Base-by-base conservation (phyloP, 306 rosid genomes). In the Castanea sativa region DNA sequence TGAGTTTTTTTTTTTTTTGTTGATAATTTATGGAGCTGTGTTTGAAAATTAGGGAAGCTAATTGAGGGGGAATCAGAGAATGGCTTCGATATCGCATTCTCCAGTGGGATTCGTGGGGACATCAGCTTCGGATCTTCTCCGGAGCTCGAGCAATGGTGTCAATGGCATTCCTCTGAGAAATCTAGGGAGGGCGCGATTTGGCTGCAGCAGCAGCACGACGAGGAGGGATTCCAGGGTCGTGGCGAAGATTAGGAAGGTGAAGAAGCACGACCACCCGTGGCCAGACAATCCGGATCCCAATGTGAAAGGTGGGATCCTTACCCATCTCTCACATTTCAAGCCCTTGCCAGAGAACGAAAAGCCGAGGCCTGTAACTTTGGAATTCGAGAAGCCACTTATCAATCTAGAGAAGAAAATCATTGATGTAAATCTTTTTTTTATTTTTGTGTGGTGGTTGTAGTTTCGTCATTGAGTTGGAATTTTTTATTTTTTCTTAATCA, bases 261-360 rank as follows among this genome's bases (percentile, higher is more conserved):
- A 90, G 91, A 92, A 86, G 86, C 87, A 83, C 23, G 97, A 93
- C n/a, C 83, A 90, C 78, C 98, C 99, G 11, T 95, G 99, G 99
- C 88, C 98, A 0, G 84, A 78, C 73, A 80, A 91, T 82, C 94
- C 94, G 77, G 97, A 95, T 86, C 94, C 87, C 49, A 91, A 90
- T 93, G 96, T 95, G 29, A 86, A 89, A 77, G 98, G 97, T 32
- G 97, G 98, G 70, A 75, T 88, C 70, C 86, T 93, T 15, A 74
- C 79, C 68, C 93, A 90, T 76, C 94, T 95, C 38, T 91, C 98
- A 6, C 74, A 25, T 75, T 95, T 95, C 90, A 91, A 93, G 91
- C 98, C 97, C 41, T 84, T 91, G 69, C 45, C 45, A 38, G 45
- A 38, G 45, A 89, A 88, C 15, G 93, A 88, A 84, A 90, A 90